Base-by-base conservation (phyloP, 371 early-diverging fungal genomes). In the Rhizomucor pusillus region DNA sequence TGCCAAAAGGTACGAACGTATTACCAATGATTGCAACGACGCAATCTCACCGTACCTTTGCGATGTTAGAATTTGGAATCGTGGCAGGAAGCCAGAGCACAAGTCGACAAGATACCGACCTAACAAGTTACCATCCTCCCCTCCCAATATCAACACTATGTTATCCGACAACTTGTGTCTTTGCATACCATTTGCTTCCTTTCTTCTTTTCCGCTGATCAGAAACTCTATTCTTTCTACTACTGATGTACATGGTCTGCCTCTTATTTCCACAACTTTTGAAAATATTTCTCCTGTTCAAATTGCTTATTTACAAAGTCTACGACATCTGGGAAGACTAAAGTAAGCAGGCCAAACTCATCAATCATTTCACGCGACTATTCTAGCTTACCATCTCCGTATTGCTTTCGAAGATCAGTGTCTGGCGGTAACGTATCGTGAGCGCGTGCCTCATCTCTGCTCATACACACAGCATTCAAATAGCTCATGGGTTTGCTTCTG, bases 401-500 rank as follows among this genome's bases (percentile, higher is more conserved):
- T 22, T 77, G 54, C 18, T 66, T 41, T 34, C 67, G 63, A 2
- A 70, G 69, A 33, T 64, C 54, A 1, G 56, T 46, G 37, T 59
- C 43, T 4, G 45, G 52, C 1, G 60, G 51, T 7, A 84, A 54
- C 36, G 51, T 56, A 47, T 82, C 81, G 57, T 87, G 86, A 13
- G 48, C 47, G 23, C 67, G 69, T 5, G 90, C 91, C 58, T 92
- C 93, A 0, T 63, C 60, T 55, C 84, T 79, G 20, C 90, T 90
- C 84, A 95, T 62, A 51, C 88, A 84, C 5, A 93, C 81, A 37
- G 89, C 73, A 56, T 95, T 95, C 49, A 77, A 67, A n/a, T 83
- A 71, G 7, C 71, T 59, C 50, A 88, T 69, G 1, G 91, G 91
- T 47, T 77, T 66, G 10, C 62, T 57, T 6, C 65, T 60, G 48